These are phyloP conservation scores for Ligustrum vulgare DNA, from an alignment of 257 asterid genomes.

Conservation along the genomic window DNA sequence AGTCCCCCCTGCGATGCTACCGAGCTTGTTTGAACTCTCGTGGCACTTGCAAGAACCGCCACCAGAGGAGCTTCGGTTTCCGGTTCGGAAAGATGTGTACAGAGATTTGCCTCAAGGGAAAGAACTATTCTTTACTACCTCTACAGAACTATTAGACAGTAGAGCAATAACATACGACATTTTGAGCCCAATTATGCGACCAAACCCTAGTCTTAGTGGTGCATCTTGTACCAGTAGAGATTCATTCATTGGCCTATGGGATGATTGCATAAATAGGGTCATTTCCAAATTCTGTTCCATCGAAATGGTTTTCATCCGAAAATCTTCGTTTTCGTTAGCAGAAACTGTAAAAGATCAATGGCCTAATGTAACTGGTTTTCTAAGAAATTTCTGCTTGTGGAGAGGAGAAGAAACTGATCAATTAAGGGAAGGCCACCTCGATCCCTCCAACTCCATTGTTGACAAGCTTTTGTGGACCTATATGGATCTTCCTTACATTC, in stretches of 20 bases:
- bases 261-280: conserved; percentile 43
- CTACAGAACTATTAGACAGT: conserved; percentile 35
- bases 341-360: conserved; percentile 40
- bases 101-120: conserved; percentile 49
- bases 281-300: conserved; percentile 38
- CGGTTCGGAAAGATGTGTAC: conserved; percentile 41
- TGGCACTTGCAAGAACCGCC: conserved; percentile 55
- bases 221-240: conserved; percentile 30
- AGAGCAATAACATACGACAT: conserved; percentile 35
- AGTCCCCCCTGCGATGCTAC: conserved; percentile 38
- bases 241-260: conserved; percentile 48
- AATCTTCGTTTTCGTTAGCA: conserved; percentile 26
- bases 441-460: conserved; percentile 41
- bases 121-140: conserved; percentile 42
- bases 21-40: conserved; percentile 45
- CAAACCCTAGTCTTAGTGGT: conserved; percentile 34
- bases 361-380: conserved; percentile 42
- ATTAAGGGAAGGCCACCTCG: conserved; percentile 40
- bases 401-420: conserved; percentile 50
- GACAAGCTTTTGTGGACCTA: conserved; percentile 46
- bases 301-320: conserved; percentile 42
- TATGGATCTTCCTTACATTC: conserved; percentile 40
- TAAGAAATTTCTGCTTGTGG: conserved; percentile 46
- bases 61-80: conserved; percentile 48
- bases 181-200: conserved; percentile 31